A percentile compares a stretch with the other conserved stretches of the same genome.
Evolutionary conservation across 2,329 filamentous ascomycete species (phyloP).

Genomic region (Colletotrichum sp.): DNA sequence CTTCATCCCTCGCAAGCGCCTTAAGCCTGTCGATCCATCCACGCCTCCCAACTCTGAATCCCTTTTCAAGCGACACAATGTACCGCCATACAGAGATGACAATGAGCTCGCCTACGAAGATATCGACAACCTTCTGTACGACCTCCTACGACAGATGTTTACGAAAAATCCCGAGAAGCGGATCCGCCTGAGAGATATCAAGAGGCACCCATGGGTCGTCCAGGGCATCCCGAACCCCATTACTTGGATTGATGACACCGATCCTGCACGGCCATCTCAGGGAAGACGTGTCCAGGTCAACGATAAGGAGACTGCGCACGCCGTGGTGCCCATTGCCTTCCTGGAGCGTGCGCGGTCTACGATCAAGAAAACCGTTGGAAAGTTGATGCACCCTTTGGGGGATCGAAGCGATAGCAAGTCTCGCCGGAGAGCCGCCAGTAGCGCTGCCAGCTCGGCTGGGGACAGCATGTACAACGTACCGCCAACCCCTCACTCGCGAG

Average conservation of each 20-base stretch:
- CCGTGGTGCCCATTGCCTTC: conserved; percentile 88
- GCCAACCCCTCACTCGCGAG: conserved; percentile 57
- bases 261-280: conserved; percentile 77
- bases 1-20: conserved; percentile 81
- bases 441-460: conserved; percentile 67
- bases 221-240: conserved; percentile 76
- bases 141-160: conserved; percentile 80
- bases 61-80: conserved; percentile 62
- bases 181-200: conserved; percentile 90
- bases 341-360: conserved; percentile 84
- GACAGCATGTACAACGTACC: conserved; percentile 54
- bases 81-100: conserved; percentile 74
- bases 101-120: conserved; percentile 85
- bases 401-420: conserved; percentile 62
- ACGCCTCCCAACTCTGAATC: conserved; percentile 61
- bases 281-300: conserved; percentile 92
- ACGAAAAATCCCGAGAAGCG: conserved; percentile 88
- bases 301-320: conserved; percentile 85
- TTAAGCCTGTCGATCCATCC: conserved; percentile 75
- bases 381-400: conserved; percentile 64
- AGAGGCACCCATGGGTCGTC: conserved; percentile 91
- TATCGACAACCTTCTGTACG: conserved; percentile 78
- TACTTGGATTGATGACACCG: conserved; percentile 92
- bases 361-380: conserved; percentile 70
- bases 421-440: conserved; percentile 64